Evolutionary conservation across 495 filamentous ascomycete genomes (phyloP), one percentile per base, ranked within the genome.

Genomic region (Neurospora sp.): DNA sequence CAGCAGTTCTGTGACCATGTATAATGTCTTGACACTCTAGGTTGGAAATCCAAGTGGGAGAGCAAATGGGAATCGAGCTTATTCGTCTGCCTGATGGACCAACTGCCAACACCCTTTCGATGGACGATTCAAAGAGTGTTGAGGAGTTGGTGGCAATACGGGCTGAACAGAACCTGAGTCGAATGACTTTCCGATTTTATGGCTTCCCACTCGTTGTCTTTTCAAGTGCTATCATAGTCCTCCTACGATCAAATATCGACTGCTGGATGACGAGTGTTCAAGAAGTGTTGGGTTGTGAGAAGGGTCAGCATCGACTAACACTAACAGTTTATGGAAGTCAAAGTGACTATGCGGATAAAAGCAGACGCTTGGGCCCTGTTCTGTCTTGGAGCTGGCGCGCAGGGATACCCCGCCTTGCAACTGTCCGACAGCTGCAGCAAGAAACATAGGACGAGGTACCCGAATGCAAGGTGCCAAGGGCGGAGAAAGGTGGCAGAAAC

Each of bases 401-500:
- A 65, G 35, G 53, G 53, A 65, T 65, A 65, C 27, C 53, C 22
- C 53, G 27, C 27, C 53, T 17, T 35, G 53, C 53, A 35, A 61
- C 53, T 65, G 53, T 17, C 27, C 53, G 53, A 35, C 53, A 65
- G 53, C 53, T 65, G 53, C 48, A 59, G 20, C 20, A 65, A 35
- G 27, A 65, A 65, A 17, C 27, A 65, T 65, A 16, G 31, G 53
- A 65, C 53, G 53, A 65, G 53, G 53, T 65, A 65, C 72, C 38
- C 68, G 8, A 40, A 59, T 68, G 61, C 73, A 72, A 40, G 59
- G 31, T 4, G 72, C 40, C 27, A 65, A 59, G 69, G 72, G 53
- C 39, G 53, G 9, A n/a, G 8, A 10, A 20, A 16, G 3, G 9
- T 6, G 74, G 76, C 74, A 78, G 71, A 74, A 78, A 44, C 41